phyloP scores from a whole-genome alignment of 2,329 filamentous ascomycete genomes.

The Blastomyces emzantsi region DNA sequence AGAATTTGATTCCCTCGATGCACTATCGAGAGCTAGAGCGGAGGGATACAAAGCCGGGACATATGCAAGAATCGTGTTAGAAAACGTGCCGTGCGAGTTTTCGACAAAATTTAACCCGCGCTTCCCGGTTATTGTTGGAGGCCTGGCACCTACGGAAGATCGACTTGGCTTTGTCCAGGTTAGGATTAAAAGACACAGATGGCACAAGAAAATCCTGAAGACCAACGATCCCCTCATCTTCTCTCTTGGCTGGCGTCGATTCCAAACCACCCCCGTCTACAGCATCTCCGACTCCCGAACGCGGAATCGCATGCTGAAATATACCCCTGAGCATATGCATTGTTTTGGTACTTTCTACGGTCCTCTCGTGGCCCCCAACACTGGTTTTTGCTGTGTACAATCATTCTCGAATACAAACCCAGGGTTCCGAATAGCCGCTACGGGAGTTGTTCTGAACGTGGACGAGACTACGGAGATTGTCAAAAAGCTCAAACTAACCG shows the following conservation, averaged over 20 bases:
- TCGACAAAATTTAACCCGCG: slow-evolving; percentile 70
- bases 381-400: slow-evolving; percentile 89
- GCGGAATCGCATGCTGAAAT: slow-evolving; percentile 95
- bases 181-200: slow-evolving; percentile 91
- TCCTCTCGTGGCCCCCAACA: slow-evolving; percentile 89
- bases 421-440: slow-evolving; percentile 89
- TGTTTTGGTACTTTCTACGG: slow-evolving; percentile 96
- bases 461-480: slow-evolving; percentile 96
- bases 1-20: slow-evolving; percentile 82
- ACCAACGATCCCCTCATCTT: slow-evolving; percentile 97
- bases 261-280: slow-evolving; percentile 88
- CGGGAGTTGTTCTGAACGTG: slow-evolving; percentile 84
- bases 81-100: slow-evolving; percentile 86
- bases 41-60: slow-evolving; percentile 89
- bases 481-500: slow-evolving; percentile 97
- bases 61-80: slow-evolving; percentile 84
- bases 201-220: slow-evolving; percentile 99
- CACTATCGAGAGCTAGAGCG: slow-evolving; percentile 68
- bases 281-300: slow-evolving; percentile 90
- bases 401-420: slow-evolving; percentile 75
- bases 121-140: slow-evolving; percentile 79
- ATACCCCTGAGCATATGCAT: slow-evolving; percentile 98
- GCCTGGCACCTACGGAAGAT: slow-evolving; percentile 87
- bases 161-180: slow-evolving; percentile 93
- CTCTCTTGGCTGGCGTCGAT: slow-evolving; percentile 90